Evolutionary conservation across 2,329 filamentous ascomycete species (phyloP).

Genomic region (Sporothrix mexicana): DNA sequence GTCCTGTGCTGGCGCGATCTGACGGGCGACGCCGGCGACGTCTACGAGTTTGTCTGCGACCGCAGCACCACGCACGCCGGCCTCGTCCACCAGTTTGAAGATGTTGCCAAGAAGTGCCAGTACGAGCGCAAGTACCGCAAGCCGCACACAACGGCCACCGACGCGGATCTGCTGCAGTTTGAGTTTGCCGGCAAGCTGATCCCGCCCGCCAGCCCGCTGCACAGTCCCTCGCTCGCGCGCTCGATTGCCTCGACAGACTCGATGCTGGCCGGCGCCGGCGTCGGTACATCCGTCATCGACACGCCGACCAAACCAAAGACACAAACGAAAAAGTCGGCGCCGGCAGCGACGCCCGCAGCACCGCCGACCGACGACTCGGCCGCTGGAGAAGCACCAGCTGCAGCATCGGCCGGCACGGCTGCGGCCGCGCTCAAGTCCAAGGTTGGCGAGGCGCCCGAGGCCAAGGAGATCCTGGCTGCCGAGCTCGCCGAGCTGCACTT

Average conservation of each 20-base stretch:
- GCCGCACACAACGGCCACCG: conserved; percentile 77
- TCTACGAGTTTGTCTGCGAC: conserved; percentile 99
- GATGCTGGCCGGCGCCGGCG: conserved; percentile 55
- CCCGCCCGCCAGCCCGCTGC: conserved; percentile 66
- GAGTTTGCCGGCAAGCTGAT: conserved; percentile 73
- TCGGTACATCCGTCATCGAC: conserved; percentile 42
- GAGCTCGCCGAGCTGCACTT: conserved; percentile 87
- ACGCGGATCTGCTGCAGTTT: conserved; percentile 81
- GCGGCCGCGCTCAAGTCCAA: conserved; percentile 48
- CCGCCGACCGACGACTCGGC: background rate
- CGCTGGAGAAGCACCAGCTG: background rate
- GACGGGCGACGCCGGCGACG: conserved; percentile 88
- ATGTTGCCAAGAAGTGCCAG: conserved; percentile 87
- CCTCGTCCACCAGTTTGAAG: conserved; percentile 80
- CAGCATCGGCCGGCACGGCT: conserved; percentile 29
- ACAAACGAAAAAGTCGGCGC: conserved; percentile 18
- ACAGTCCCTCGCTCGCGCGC: conserved; percentile 61
- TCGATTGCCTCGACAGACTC: conserved; percentile 64
- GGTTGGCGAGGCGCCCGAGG: conserved; percentile 69
- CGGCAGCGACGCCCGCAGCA: conserved; percentile 40
- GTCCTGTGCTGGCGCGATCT: conserved; percentile 94
- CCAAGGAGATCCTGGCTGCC: conserved; percentile 73
- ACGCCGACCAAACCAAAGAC: conserved; percentile 41
- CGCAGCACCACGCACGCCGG: conserved; percentile 50
- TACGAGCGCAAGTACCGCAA: conserved; percentile 95